A percentile compares a stretch with the other conserved stretches of the same genome.
Evolutionary conservation across 176 grass and related monocot genomes (phyloP).

Genomic region (Carex scoparia): DNA sequence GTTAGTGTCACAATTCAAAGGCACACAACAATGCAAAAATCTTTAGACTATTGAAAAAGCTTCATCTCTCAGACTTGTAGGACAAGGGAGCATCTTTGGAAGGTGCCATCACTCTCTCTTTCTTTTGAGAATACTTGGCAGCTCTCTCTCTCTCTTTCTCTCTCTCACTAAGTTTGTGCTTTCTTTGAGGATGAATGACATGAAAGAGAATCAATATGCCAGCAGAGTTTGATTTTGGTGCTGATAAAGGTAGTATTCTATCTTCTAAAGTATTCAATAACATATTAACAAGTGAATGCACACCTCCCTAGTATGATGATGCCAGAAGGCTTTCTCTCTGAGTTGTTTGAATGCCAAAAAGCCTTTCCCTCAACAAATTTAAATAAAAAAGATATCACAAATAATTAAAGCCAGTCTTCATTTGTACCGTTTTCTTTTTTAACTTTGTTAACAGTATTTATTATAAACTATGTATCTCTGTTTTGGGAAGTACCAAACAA

Average conservation of each 20-base stretch:
- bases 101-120: constrained; percentile 38
- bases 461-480: not conserved
- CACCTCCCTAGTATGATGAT: constrained; percentile 41
- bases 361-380: not conserved
- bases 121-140: not conserved
- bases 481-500: not conserved
- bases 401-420: not conserved
- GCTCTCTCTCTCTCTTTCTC: constrained; percentile 16
- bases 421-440: not conserved
- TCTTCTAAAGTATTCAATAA: constrained; percentile 28
- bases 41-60: constrained; percentile 29
- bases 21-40: not conserved
- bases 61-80: constrained; percentile 21
- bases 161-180: not conserved
- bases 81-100: constrained; percentile 57
- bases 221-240: constrained; percentile 9
- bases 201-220: constrained; percentile 25
- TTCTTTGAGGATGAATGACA: constrained; percentile 30
- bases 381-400: not conserved
- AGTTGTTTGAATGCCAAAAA: constrained; percentile 20
- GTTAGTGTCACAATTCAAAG: not conserved
- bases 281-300: constrained; percentile 20
- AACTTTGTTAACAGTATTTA: constrained; percentile 7
- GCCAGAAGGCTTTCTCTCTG: constrained; percentile 12
- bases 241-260: constrained; percentile 22